Conservation (phyloP, 768 basidiomycete genomes). For the Hypholoma fasciculare region DNA sequence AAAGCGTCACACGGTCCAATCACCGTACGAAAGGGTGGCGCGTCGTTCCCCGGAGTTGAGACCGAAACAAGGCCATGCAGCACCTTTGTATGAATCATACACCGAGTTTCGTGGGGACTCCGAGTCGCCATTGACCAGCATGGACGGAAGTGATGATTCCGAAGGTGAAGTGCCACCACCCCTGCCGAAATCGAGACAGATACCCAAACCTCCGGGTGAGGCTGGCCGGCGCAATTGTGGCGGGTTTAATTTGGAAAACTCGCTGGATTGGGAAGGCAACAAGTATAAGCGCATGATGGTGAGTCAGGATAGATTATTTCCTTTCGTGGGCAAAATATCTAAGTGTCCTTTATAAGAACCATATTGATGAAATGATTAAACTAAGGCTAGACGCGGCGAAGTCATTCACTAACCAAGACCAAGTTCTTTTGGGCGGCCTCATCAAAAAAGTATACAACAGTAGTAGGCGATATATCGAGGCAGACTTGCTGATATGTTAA, state of each 20-base stretch:
- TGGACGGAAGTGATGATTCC: background rate
- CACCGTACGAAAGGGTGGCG: background rate
- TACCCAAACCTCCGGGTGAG: slow-evolving; percentile 5
- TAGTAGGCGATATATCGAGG: no score
- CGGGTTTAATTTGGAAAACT: background rate
- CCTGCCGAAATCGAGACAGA: background rate
- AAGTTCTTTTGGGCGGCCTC: background rate
- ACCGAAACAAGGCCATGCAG: background rate
- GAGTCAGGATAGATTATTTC: background rate
- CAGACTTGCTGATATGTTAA: no score
- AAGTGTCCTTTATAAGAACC: no score
- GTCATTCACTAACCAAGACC: background rate
- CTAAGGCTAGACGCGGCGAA: background rate
- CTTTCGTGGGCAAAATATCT: no score
- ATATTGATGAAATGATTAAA: background rate
- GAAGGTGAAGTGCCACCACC: background rate
- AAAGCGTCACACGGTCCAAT: background rate
- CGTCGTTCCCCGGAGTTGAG: background rate
- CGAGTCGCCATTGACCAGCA: no score
- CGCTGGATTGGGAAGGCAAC: background rate
- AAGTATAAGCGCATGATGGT: background rate
- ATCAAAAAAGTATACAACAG: background rate
- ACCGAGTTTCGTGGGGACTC: background rate
- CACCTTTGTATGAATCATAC: background rate
- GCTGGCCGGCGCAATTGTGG: slow-evolving; percentile 2